phyloP scores from a whole-genome alignment of 139 green algal genomes.

The Asterochloris sp. region DNA sequence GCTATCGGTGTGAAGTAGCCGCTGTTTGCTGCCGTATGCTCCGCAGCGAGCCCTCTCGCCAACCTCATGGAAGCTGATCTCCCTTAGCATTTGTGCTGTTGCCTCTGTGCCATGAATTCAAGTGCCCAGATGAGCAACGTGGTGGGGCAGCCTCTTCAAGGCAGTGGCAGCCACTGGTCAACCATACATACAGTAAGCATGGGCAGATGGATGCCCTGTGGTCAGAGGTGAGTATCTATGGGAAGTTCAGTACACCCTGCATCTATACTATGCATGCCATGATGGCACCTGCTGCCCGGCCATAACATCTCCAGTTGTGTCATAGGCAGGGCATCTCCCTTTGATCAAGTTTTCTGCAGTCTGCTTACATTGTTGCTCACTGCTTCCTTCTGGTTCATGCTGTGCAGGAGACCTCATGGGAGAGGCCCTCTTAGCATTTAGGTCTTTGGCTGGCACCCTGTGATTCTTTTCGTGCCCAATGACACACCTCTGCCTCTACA shows the following conservation, averaged over 20 bases:
- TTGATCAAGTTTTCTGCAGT: not conserved
- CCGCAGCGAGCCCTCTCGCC: not conserved
- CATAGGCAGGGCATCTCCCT: not conserved
- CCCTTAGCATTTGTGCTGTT: not conserved
- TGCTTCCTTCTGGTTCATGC: not conserved
- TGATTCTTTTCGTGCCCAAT: not conserved
- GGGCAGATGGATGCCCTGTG: too few species aligned
- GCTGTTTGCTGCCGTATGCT: not conserved
- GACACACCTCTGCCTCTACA: slow-evolving; percentile 3
- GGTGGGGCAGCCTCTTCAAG: not conserved
- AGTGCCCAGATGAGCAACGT: not conserved
- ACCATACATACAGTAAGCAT: too few species aligned
- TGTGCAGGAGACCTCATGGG: slow-evolving; percentile 31
- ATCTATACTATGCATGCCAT: not conserved
- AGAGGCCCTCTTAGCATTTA: slow-evolving; percentile 17
- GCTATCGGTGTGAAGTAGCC: not conserved
- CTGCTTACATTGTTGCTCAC: not conserved
- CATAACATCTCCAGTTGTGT: not conserved
- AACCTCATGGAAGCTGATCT: not conserved
- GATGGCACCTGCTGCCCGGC: not conserved
- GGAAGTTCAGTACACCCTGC: not conserved
- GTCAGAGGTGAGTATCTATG: not conserved
- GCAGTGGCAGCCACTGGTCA: not conserved
- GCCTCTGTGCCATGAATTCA: not conserved
- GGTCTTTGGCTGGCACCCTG: not conserved